Conservation (phyloP, 495 filamentous ascomycete species). For the Aspergillus campestris region DNA sequence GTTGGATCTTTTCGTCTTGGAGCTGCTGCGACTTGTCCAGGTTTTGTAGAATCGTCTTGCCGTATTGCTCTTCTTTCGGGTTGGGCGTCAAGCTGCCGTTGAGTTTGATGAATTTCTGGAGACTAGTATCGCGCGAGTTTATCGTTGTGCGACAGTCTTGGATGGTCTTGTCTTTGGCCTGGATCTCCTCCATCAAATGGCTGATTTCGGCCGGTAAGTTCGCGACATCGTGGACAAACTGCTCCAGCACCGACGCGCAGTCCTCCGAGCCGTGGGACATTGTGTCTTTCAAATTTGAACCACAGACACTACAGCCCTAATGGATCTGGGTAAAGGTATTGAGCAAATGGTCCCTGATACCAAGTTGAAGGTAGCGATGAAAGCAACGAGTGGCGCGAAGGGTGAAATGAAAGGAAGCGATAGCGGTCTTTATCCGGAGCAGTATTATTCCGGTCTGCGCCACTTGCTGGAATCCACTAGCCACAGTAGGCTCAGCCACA, state of each 20-base stretch:
- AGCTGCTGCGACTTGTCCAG: slow-evolving; percentile 63
- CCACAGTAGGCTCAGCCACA: no score
- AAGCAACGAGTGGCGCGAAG: no score
- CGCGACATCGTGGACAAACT: slow-evolving; percentile 82
- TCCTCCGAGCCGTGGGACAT: slow-evolving; percentile 53
- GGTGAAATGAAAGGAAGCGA: no score
- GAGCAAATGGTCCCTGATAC: background rate
- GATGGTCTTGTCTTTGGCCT: slow-evolving; percentile 76
- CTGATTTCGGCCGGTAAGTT: slow-evolving; percentile 88
- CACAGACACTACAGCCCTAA: no score
- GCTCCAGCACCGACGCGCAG: slow-evolving; percentile 81
- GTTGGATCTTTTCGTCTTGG: slow-evolving; percentile 77
- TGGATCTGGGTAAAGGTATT: background rate
- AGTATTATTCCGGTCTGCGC: no score
- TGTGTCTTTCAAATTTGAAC: background rate
- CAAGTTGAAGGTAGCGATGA: no score
- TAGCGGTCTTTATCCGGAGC: no score
- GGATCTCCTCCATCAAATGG: slow-evolving; percentile 89
- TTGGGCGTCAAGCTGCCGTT: slow-evolving; percentile 76
- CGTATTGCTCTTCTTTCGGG: slow-evolving; percentile 74
- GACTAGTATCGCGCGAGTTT: slow-evolving; percentile 65
- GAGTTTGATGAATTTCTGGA: slow-evolving; percentile 84
- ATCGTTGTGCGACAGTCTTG: slow-evolving; percentile 65
- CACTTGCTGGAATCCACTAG: no score
- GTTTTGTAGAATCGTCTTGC: slow-evolving; percentile 60